Conservation (phyloP, 805 yeast species). For the Lipomyces starkeyi region DNA sequence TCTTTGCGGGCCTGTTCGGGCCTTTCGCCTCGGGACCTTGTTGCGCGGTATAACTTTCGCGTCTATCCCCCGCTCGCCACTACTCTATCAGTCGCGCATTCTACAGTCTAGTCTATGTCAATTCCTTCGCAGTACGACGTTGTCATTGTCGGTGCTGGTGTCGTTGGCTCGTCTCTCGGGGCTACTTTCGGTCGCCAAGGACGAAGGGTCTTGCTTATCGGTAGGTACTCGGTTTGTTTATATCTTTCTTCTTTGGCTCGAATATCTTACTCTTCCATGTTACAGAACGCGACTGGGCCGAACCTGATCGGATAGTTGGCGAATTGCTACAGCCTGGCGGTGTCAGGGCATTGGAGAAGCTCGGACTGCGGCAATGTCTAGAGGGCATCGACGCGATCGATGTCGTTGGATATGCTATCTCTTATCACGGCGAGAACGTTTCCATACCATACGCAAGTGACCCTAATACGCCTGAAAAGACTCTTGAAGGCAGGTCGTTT, state of each 20-base stretch:
- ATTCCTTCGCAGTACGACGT: constrained; percentile 63
- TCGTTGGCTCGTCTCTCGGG: constrained; percentile 92
- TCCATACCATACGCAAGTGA: constrained; percentile 67
- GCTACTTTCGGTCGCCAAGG: constrained; percentile 91
- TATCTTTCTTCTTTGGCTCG: too few species aligned
- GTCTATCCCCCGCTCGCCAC: background rate
- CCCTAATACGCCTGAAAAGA: constrained; percentile 23
- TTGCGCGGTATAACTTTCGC: background rate
- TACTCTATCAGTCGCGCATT: background rate
- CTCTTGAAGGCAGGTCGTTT: constrained; percentile 78
- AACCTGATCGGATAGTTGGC: constrained; percentile 96
- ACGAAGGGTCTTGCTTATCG: constrained; percentile 68
- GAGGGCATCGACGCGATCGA: constrained; percentile 78
- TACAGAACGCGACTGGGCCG: constrained; percentile 82
- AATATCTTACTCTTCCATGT: background rate
- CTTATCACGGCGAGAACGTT: constrained; percentile 64
- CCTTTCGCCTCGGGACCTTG: background rate
- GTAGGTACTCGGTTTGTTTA: constrained; percentile 21
- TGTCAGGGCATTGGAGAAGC: constrained; percentile 75
- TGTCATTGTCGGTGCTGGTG: constrained; percentile 97
- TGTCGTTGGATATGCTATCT: constrained; percentile 80
- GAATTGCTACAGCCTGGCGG: constrained; percentile 98
- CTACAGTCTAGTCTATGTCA: background rate
- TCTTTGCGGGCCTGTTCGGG: background rate
- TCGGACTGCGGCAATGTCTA: constrained; percentile 81